A percentile compares a stretch with the other conserved stretches of the same genome.
Evolutionary conservation across 2,329 filamentous ascomycete species (phyloP).

Genomic region (Colletotrichum graminicola): DNA sequence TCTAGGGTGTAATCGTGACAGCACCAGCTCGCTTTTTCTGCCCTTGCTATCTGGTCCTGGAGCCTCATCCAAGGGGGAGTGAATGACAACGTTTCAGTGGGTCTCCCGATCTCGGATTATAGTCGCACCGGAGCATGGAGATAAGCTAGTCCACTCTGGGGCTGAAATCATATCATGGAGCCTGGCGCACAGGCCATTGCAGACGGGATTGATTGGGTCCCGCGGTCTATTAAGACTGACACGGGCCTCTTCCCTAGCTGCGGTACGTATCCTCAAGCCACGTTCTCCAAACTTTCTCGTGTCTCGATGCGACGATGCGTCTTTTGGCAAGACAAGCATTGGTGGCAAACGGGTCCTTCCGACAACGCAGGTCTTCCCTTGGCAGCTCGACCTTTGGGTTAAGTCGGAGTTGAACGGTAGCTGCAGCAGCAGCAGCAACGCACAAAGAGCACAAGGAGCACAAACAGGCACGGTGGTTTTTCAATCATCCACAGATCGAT

Average conservation of each 20-base stretch:
- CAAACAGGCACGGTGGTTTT: conserved; percentile 34
- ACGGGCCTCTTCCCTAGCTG: neutral
- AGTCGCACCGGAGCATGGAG: neutral
- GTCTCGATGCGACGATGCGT: neutral
- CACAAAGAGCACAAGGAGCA: conserved; percentile 35
- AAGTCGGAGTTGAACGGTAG: neutral
- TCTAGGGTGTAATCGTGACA: conserved; percentile 34
- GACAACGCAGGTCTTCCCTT: neutral
- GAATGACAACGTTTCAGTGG: conserved; percentile 20
- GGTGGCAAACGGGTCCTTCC: neutral
- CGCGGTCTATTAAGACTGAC: conserved; percentile 10
- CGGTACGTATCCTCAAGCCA: conserved; percentile 20
- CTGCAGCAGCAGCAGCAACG: conserved; percentile 12
- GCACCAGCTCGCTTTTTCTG: conserved; percentile 30
- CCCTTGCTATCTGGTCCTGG: conserved; percentile 26
- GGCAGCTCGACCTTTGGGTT: conserved; percentile 11
- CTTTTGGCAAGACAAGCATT: conserved; percentile 8
- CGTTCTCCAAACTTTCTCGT: conserved; percentile 15
- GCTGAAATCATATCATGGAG: too few species aligned
- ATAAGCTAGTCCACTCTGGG: conserved; percentile 5
- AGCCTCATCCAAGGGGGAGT: conserved; percentile 30
- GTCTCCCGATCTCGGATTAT: neutral
- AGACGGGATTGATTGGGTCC: conserved; percentile 30
- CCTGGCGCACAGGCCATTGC: conserved; percentile 19
- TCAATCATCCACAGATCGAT: conserved; percentile 26